Evolutionary conservation across 306 rosid species (phyloP).

Genomic region (Ochetophila trinervis): DNA sequence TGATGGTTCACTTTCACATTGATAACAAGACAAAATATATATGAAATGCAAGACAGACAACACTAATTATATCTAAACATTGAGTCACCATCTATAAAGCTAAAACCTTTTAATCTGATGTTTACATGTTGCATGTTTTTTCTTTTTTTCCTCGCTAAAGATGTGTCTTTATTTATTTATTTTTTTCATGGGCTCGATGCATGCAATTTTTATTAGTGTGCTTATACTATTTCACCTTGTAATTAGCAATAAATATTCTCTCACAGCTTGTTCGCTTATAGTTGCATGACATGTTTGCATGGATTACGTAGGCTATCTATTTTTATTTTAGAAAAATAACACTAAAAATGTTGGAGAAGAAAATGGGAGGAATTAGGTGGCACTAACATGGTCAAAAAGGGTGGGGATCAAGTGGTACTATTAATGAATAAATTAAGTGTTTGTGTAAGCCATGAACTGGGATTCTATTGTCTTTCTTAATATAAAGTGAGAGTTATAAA

Average conservation of each 20-base stretch:
- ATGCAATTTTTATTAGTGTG: not conserved
- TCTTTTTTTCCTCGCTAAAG: not conserved
- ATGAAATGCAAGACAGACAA: constrained; percentile 20
- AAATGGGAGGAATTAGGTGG: constrained; percentile 22
- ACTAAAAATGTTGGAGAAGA: not conserved
- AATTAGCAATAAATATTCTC: constrained; percentile 4
- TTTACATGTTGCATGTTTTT: constrained; percentile 6
- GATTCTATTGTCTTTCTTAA: constrained; percentile 62
- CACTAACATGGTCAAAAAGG: constrained; percentile 72
- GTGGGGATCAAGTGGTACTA: constrained; percentile 10
- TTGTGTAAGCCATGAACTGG: constrained; percentile 53
- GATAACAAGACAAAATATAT: too few relatives aligned
- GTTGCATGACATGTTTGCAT: constrained; percentile 55
- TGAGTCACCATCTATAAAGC: constrained; percentile 32
- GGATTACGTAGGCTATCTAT: constrained; percentile 39
- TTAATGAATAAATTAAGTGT: constrained; percentile 15
- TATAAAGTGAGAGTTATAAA: constrained; percentile 33
- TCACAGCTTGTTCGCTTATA: constrained; percentile 9
- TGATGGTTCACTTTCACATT: too few relatives aligned
- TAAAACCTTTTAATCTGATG: constrained; percentile 9
- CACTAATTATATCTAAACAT: constrained; percentile 22
- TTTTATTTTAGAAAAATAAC: not conserved
- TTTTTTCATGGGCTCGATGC: constrained; percentile 53
- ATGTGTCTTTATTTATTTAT: not conserved
- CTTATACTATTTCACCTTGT: constrained; percentile 7